Evolutionary conservation across 768 basidiomycete genomes (phyloP).

Genomic region (Leccinum uliginosum): DNA sequence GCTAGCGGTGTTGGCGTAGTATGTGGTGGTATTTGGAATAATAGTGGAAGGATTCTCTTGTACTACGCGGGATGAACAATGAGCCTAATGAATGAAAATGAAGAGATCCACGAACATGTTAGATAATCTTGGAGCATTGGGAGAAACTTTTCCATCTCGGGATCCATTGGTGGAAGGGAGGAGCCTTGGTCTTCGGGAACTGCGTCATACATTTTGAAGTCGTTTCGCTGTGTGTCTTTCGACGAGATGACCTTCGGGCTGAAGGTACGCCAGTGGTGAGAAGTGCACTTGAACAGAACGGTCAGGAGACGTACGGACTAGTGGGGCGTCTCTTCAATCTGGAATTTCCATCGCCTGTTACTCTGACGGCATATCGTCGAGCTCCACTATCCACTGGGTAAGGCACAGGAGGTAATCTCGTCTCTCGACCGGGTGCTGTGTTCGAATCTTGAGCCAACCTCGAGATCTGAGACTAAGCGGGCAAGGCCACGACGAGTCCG

Average conservation of each 20-base stretch:
- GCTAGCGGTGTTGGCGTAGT: constrained; percentile 20
- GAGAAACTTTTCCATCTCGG: constrained; percentile 73
- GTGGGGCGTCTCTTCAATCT: constrained; percentile 29
- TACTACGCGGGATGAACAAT: constrained; percentile 16
- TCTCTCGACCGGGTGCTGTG: constrained; percentile 15
- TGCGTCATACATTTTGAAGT: constrained; percentile 73
- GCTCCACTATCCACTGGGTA: constrained; percentile 34
- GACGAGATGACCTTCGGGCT: constrained; percentile 56
- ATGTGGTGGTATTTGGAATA: background rate
- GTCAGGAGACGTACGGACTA: constrained; percentile 37
- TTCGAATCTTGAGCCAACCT: constrained; percentile 43
- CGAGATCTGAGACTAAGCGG: constrained; percentile 51
- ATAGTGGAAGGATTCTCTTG: constrained; percentile 19
- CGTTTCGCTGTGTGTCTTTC: constrained; percentile 41
- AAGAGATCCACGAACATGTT: constrained; percentile 43
- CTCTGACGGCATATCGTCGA: constrained; percentile 48
- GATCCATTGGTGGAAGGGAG: constrained; percentile 35
- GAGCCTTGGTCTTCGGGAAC: constrained; percentile 40
- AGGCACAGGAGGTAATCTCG: constrained; percentile 6
- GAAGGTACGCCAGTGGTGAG: background rate
- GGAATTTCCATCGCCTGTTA: constrained; percentile 11
- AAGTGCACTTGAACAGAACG: background rate
- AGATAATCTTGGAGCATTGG: constrained; percentile 73
- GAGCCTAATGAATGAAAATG: background rate
- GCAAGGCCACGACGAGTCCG: background rate